These are phyloP conservation scores for Huntiella savannae DNA, from an alignment of 2,329 filamentous ascomycete species.

Conservation along the genomic window DNA sequence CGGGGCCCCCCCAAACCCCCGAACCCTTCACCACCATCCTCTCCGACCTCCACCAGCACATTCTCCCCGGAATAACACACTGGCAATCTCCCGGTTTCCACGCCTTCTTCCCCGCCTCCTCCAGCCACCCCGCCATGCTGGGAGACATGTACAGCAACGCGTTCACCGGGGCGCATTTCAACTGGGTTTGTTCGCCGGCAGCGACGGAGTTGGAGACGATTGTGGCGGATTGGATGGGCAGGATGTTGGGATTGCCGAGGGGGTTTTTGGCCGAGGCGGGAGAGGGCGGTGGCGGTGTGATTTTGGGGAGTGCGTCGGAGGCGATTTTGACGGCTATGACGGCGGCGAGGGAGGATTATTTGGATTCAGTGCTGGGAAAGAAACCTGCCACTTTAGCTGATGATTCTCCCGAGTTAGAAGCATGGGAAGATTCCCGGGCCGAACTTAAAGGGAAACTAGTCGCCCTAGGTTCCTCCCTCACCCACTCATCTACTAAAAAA, in stretches of 20 bases:
- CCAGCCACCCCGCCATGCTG: conserved; percentile 67
- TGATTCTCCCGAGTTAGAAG: conserved; percentile 1
- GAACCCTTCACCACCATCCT: conserved; percentile 67
- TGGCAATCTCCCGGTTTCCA: conserved; percentile 93
- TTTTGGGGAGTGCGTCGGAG: conserved; percentile 80
- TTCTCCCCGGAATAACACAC: conserved; percentile 82
- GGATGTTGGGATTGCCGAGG: conserved; percentile 51
- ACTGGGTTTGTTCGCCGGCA: conserved; percentile 87
- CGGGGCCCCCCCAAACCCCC: conserved; percentile 41
- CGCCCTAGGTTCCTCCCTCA: conserved; percentile 57
- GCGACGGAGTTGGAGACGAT: conserved; percentile 88
- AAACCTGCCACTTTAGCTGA: conserved; percentile 21
- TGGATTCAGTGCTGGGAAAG: conserved; percentile 38
- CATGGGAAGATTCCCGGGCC: conserved; percentile 47
- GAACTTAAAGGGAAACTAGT: conserved; percentile 44
- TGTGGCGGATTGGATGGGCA: conserved; percentile 78
- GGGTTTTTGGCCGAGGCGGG: conserved; percentile 46
- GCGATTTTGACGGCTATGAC: conserved; percentile 74
- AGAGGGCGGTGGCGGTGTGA: conserved; percentile 75
- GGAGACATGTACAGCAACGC: conserved; percentile 83
- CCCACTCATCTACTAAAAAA: conserved; percentile 75
- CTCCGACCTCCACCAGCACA: conserved; percentile 64
- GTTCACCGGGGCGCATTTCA: conserved; percentile 82
- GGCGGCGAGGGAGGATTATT: conserved; percentile 64
- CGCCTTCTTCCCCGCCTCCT: conserved; percentile 78